Evolutionary conservation across 306 rosid species (phyloP), one percentile per base, ranked within the genome.

Genomic region (Nissolia schottii): DNA sequence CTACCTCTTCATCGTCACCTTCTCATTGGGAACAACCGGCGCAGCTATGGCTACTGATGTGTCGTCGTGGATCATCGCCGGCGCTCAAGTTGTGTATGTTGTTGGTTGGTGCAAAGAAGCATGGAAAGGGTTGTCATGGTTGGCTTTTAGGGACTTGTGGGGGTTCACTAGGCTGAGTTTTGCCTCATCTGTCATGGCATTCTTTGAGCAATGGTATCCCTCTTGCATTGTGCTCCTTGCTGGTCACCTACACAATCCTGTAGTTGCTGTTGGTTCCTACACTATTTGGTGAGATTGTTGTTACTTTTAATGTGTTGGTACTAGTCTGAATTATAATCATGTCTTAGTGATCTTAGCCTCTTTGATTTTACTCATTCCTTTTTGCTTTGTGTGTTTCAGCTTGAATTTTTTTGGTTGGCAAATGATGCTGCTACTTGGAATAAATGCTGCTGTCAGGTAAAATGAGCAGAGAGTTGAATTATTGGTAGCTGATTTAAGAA

Each of bases 71-170:
- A 6, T 25, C 6, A 29, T 76, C 66, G 77, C 79, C 19, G 4
- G 58, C 58, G 88, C 85, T 34, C 80, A 80, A 46, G 77, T 80
- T 78, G 15, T 75, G 3, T 88, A 90, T 71, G 82, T 73, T 13
- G 14, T 80, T 2, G 88, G 84, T 14, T 92, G 98, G 95, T 85
- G 92, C 74, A 79, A 80, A 5, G 90, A 90, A 70, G 91, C 85
- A 2, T 92, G 98, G 98, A 80, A 2, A 41, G 98, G 96, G 5
- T 80, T 81, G 2, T 84, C 96, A 16, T 77, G 80, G 90, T 38
- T 63, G 63, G 96, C 97, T 19, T 92, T 92, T 62, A 78, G 63
- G 40, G 94, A 85, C 15, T 66, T 89, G 0, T 89, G 89, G 96
- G 72, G 76, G 7, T 92, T 92, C 76, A 75, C 85, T 43, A 79